These are phyloP conservation scores for Ganoderma sp. DNA, from an alignment of 1,284 basidiomycete genomes.

Conservation along the genomic window DNA sequence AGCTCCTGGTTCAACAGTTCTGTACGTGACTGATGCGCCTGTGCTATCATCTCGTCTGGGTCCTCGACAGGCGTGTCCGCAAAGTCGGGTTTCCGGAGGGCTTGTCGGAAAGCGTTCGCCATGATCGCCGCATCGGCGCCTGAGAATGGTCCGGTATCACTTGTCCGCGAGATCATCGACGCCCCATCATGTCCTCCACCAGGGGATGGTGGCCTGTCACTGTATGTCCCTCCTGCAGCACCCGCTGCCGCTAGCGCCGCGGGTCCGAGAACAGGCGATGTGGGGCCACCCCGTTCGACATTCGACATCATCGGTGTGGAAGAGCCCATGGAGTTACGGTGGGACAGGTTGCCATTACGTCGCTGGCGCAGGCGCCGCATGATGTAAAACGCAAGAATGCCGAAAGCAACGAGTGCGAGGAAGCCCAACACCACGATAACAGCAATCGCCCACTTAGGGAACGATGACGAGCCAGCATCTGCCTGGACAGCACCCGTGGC, in stretches of 20 bases:
- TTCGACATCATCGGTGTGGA: constrained; percentile 81
- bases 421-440: constrained; percentile 84
- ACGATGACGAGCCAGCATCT: constrained; percentile 45
- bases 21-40: constrained; percentile 38
- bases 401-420: constrained; percentile 72
- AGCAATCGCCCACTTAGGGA: constrained; percentile 89
- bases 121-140: constrained; percentile 86
- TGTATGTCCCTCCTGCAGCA: constrained; percentile 37
- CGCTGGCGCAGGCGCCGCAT: constrained; percentile 67
- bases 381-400: constrained; percentile 72
- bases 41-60: constrained; percentile 47
- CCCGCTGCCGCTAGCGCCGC: constrained; percentile 39
- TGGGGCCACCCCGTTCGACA: constrained; percentile 47
- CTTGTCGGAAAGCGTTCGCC: constrained; percentile 85
- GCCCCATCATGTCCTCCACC: constrained; percentile 66
- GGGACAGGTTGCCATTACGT: constrained; percentile 52
- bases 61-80: constrained; percentile 69
- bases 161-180: constrained; percentile 67
- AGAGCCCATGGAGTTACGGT: constrained; percentile 76
- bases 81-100: constrained; percentile 84
- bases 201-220: constrained; percentile 47
- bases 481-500: constrained; percentile 50
- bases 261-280: constrained; percentile 55
- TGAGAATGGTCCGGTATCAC: constrained; percentile 71
- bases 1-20: constrained; percentile 67